Base-by-base conservation (phyloP, 352 stramenopile species). In the Phytopythium oedochilum region DNA sequence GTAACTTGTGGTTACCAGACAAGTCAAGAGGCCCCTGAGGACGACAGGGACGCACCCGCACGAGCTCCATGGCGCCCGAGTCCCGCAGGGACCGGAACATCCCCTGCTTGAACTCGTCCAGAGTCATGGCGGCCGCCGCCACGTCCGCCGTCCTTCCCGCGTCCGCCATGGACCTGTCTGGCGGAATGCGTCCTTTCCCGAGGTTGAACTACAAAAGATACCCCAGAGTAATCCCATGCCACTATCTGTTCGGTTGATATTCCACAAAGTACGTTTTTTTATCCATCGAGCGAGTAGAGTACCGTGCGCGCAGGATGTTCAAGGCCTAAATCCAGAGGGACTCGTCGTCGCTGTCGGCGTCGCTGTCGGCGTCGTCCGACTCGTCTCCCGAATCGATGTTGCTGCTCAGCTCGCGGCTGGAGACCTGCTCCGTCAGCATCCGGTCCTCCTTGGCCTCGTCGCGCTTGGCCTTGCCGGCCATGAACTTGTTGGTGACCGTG, bases 1-100 rank as follows among this genome's bases (percentile, higher is more conserved):
- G n/a, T n/a, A n/a, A n/a, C n/a, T n/a, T n/a, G n/a, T n/a, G n/a
- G n/a, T n/a, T n/a, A n/a, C n/a, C n/a, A n/a, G n/a, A n/a, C n/a
- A n/a, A n/a, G n/a, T n/a, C n/a, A n/a, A n/a, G n/a, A n/a, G n/a
- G n/a, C n/a, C n/a, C n/a, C n/a, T n/a, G n/a, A 12, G 11, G 26
- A 29, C n/a, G 10, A 1, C 6, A 20, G 7, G n/a, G n/a, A 53
- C 66, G 18, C 31, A 90, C 80, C 17, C 80, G 71, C 40, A 90
- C 79, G 20, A 72, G 55, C 29, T 90, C 80, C 46, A 87, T 63
- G 10, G 78, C 83, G 22, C 80, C 78, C 2, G 71, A 76, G 45
- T 89, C 78, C 11, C 72, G 71, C 35, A 91, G 75, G 8, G 78
- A 80, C 49, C 73, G 68, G 64, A 89, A 91, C 72, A 91, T 89